Conservation (phyloP, 106 monocot genomes). For the Alisma plantagoaquatica region DNA sequence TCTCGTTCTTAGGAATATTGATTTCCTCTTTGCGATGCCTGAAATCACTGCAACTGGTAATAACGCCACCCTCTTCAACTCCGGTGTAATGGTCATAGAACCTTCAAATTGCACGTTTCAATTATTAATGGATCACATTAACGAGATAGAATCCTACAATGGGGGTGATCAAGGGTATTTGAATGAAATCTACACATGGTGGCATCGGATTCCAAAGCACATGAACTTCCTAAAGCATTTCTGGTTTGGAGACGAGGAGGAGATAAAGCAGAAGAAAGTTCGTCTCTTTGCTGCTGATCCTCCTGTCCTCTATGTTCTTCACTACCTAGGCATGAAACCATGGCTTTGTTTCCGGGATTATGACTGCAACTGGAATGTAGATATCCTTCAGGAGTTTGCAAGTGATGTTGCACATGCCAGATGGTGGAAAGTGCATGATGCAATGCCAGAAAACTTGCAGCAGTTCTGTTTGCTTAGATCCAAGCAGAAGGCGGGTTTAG, state of each 20-base stretch:
- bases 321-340: constrained; percentile 68
- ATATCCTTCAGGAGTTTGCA: constrained; percentile 47
- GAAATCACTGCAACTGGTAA: constrained; percentile 53
- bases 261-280: constrained; percentile 42
- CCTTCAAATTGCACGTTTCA: constrained; percentile 57
- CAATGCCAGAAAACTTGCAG: constrained; percentile 52
- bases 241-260: constrained; percentile 56
- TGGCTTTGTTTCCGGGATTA: constrained; percentile 79
- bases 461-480: constrained; percentile 45
- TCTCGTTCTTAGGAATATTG: constrained; percentile 40
- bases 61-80: constrained; percentile 56
- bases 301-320: constrained; percentile 58
- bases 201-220: constrained; percentile 64
- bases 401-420: constrained; percentile 59
- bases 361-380: constrained; percentile 71
- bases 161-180: constrained; percentile 80
- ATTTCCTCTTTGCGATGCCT: constrained; percentile 43
- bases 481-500: constrained; percentile 56
- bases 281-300: constrained; percentile 48
- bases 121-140: constrained; percentile 46
- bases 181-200: constrained; percentile 84
- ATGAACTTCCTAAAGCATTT: constrained; percentile 82
- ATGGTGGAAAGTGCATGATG: constrained; percentile 82
- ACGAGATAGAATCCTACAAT: constrained; percentile 64
- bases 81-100: constrained; percentile 62